A percentile compares a stretch with the other conserved stretches of the same genome.
Conservation (phyloP, 2,329 filamentous ascomycete species). For the Neonectria punicea region DNA sequence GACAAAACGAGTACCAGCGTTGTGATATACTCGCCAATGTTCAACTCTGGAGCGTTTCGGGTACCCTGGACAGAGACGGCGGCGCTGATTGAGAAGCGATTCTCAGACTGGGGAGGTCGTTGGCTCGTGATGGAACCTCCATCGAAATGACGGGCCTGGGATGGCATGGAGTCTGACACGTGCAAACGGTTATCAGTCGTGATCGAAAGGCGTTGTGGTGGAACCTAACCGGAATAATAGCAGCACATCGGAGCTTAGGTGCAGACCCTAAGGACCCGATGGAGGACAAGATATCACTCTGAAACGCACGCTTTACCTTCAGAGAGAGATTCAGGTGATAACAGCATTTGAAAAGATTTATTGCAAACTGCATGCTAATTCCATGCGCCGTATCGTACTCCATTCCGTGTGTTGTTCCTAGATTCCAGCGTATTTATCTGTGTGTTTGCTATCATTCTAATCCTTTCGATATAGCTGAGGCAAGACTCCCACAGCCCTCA, state of each 20-base stretch:
- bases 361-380: too few species aligned
- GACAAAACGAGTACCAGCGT: not conserved
- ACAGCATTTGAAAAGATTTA: too few species aligned
- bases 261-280: too few species aligned
- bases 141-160: not conserved
- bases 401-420: too few species aligned
- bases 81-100: constrained; percentile 26
- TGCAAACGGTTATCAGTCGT: too few species aligned
- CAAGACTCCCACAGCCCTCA: not conserved
- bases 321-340: too few species aligned
- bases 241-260: too few species aligned
- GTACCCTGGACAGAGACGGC: constrained; percentile 32
- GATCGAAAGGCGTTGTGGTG: too few species aligned
- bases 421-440: not conserved
- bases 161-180: not conserved
- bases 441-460: not conserved
- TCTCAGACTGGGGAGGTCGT: constrained; percentile 22
- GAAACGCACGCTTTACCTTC: too few species aligned
- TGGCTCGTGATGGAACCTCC: constrained; percentile 38
- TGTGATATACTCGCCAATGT: constrained; percentile 33
- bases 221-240: too few species aligned
- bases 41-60: constrained; percentile 34
- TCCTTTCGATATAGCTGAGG: not conserved
- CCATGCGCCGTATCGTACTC: too few species aligned
- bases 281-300: too few species aligned